Percentiles rank a stretch among this genome's conserved stretches.
Evolutionary conservation across 768 basidiomycete species (phyloP).

Genomic region (Sarcomyxa edulis): DNA sequence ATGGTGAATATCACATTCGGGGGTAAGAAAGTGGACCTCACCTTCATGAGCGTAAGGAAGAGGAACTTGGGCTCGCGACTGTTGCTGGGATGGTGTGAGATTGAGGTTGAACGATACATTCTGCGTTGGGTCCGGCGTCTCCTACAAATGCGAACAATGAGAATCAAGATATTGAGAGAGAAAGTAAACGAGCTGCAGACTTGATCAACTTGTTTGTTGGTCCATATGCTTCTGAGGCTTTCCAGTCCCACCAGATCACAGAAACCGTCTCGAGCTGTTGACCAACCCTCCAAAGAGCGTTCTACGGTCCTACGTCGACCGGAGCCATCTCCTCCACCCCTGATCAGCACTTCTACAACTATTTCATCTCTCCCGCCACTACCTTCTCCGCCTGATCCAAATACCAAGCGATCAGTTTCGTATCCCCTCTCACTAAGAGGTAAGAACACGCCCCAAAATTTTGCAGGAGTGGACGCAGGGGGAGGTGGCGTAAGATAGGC

Average conservation of each 20-base stretch:
- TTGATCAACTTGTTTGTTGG: slow-evolving; percentile 27
- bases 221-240: slow-evolving; percentile 44
- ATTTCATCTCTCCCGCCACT: slow-evolving; percentile 38
- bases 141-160: slow-evolving; percentile 14
- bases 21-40: slow-evolving; percentile 15
- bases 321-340: slow-evolving; percentile 31
- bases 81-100: slow-evolving; percentile 78
- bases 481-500: slow-evolving; percentile 73
- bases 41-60: slow-evolving; percentile 91
- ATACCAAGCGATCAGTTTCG: slow-evolving; percentile 58
- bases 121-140: slow-evolving; percentile 54
- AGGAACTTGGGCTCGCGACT: slow-evolving; percentile 75
- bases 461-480: slow-evolving; percentile 50
- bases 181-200: slow-evolving; percentile 16
- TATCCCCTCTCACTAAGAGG: slow-evolving; percentile 58
- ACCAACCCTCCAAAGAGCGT: slow-evolving; percentile 64
- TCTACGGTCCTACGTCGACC: slow-evolving; percentile 52
- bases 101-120: slow-evolving; percentile 84
- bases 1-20: background rate
- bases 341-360: slow-evolving; percentile 56
- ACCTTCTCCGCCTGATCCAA: slow-evolving; percentile 50
- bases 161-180: slow-evolving; percentile 1
- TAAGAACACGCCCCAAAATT: slow-evolving; percentile 79
- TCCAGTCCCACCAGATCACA: slow-evolving; percentile 48
- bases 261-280: slow-evolving; percentile 22